phyloP scores from a whole-genome alignment of 2,329 filamentous ascomycete genomes.

The Exophiala aquamarina region DNA sequence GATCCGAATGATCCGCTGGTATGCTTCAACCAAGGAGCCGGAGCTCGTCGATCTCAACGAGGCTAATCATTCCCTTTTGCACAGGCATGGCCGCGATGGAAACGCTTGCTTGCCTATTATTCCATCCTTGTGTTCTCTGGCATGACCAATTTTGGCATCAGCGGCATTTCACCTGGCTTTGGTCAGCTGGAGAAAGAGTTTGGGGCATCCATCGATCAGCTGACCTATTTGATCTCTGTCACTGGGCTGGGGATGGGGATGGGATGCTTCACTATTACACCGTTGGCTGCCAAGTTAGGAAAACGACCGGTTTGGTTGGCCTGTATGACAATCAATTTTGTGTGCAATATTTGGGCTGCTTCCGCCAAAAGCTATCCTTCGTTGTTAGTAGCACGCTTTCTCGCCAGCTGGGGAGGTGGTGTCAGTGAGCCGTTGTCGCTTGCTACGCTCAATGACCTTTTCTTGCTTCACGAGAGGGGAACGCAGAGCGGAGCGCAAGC shows the following conservation, averaged over 20 bases:
- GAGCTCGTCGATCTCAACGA: too few species aligned
- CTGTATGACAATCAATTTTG: constrained; percentile 38
- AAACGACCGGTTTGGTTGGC: constrained; percentile 36
- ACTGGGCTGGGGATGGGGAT: background rate
- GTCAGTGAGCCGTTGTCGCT: constrained; percentile 52
- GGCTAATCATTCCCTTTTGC: too few species aligned
- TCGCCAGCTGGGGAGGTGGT: constrained; percentile 39
- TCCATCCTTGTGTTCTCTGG: constrained; percentile 8
- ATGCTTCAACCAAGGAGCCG: background rate
- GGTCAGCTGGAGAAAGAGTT: constrained; percentile 6
- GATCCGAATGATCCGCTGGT: constrained; percentile 3
- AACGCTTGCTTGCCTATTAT: constrained; percentile 3
- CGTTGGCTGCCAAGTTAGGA: constrained; percentile 38
- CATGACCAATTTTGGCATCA: constrained; percentile 11
- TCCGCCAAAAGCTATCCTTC: constrained; percentile 36
- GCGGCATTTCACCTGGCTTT: constrained; percentile 7
- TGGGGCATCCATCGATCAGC: background rate
- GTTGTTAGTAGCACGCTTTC: constrained; percentile 28
- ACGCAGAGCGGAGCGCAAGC: constrained; percentile 32
- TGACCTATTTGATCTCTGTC: constrained; percentile 1
- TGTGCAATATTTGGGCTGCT: constrained; percentile 41
- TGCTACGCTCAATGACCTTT: constrained; percentile 55
- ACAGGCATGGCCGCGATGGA: constrained; percentile 6
- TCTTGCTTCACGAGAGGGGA: constrained; percentile 58
- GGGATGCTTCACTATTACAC: constrained; percentile 18